These are phyloP conservation scores for Aspergillus pseudoviridinutans DNA, from an alignment of 2,329 filamentous ascomycete species.

Conservation along the genomic window DNA sequence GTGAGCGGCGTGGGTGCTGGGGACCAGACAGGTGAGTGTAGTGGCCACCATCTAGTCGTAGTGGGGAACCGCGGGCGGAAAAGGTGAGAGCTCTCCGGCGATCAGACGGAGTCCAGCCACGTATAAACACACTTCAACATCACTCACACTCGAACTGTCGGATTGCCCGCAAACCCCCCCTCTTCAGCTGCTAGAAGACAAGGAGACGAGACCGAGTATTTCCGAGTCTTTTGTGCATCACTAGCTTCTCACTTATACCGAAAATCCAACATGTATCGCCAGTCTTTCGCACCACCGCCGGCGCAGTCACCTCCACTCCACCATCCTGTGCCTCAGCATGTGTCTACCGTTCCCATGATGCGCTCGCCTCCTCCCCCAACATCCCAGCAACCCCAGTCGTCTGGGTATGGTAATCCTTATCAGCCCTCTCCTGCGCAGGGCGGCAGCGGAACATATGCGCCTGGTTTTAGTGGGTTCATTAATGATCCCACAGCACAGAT, in stretches of 20 bases:
- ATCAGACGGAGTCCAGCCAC: constrained; percentile 29
- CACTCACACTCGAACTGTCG: constrained; percentile 9
- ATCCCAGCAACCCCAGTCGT: constrained; percentile 64
- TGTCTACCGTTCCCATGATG: constrained; percentile 94
- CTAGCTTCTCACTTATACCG: constrained; percentile 4
- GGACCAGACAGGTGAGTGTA: constrained; percentile 1
- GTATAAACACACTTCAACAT: constrained; percentile 26
- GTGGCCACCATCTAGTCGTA: constrained; percentile 7
- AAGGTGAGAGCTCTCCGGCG: constrained; percentile 17
- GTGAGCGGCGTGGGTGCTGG: neutral
- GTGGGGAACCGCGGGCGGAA: constrained; percentile 20
- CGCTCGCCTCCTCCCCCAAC: constrained; percentile 81
- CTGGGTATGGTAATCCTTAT: constrained; percentile 49
- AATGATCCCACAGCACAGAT: constrained; percentile 93
- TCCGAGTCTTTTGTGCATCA: constrained; percentile 2
- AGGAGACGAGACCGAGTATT: neutral
- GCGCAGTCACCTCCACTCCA: constrained; percentile 86
- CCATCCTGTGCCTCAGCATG: constrained; percentile 96
- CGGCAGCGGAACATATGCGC: constrained; percentile 41
- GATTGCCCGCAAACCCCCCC: constrained; percentile 6
- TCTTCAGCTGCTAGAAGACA: constrained; percentile 6
- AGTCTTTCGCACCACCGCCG: constrained; percentile 70
- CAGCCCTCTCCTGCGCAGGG: constrained; percentile 42
- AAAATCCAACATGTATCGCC: constrained; percentile 68
- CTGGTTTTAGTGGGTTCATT: constrained; percentile 86